These are phyloP conservation scores for Phytopythium oedochilum DNA, from an alignment of 352 stramenopile genomes.

Conservation along the genomic window DNA sequence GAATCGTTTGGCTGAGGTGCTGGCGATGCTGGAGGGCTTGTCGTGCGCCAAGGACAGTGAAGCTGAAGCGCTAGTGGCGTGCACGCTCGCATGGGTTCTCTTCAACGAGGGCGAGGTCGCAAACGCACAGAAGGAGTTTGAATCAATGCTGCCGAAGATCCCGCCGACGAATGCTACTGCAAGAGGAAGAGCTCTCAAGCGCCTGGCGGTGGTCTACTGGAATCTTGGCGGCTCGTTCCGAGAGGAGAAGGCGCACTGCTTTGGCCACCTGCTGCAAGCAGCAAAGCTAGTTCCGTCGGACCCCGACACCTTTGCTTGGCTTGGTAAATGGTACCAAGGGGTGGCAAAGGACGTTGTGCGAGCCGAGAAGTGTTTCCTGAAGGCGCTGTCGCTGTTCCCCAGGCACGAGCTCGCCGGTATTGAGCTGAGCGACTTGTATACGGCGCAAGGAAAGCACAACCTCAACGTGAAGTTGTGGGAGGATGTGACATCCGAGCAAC, in stretches of 20 bases:
- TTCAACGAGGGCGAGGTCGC: slow-evolving; percentile 36
- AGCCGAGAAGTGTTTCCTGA: slow-evolving; percentile 84
- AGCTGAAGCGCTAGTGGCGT: slow-evolving; percentile 12
- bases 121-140: slow-evolving; percentile 29
- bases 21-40: slow-evolving; percentile 23
- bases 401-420: slow-evolving; percentile 52
- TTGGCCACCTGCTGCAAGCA: slow-evolving; percentile 56
- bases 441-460: slow-evolving; percentile 48
- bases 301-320: slow-evolving; percentile 59
- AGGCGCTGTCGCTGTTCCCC: slow-evolving; percentile 59
- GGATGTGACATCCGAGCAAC: slow-evolving; percentile 44
- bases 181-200: slow-evolving; percentile 49
- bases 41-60: slow-evolving; percentile 13
- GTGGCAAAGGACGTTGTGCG: slow-evolving; percentile 54
- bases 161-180: slow-evolving; percentile 2
- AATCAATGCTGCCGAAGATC: slow-evolving; percentile 29
- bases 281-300: slow-evolving; percentile 70
- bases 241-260: slow-evolving; percentile 56
- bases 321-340: slow-evolving; percentile 76
- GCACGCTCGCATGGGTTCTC: slow-evolving; percentile 44
- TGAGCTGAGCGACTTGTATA: slow-evolving; percentile 68
- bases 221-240: slow-evolving; percentile 38
- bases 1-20: slow-evolving; percentile 22
- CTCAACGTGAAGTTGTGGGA: slow-evolving; percentile 72
- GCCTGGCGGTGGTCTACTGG: slow-evolving; percentile 79